Percentiles rank a stretch among this genome's conserved stretches.
Evolutionary conservation across 768 basidiomycete species (phyloP).

Genomic region (Russula dissimulans): DNA sequence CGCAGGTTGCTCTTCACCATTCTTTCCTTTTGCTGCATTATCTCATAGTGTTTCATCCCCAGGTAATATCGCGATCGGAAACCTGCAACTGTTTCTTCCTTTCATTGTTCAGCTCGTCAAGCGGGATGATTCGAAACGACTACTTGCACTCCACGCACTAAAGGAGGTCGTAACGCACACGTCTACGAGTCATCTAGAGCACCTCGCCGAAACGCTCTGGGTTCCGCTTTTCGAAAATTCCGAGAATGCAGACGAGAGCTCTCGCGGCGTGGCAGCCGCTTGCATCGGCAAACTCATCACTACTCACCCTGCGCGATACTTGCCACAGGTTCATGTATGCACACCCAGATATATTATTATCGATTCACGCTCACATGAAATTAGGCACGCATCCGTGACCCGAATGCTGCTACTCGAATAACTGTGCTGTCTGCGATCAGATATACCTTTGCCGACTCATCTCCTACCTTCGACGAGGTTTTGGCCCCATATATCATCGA

Average conservation of each 20-base stretch:
- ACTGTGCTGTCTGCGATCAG: conserved; percentile 91
- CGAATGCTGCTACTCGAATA: conserved; percentile 63
- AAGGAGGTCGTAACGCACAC: conserved; percentile 96
- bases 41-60: neutral
- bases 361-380: neutral
- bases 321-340: conserved; percentile 84
- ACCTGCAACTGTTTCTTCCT: conserved; percentile 79
- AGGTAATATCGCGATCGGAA: conserved; percentile 96
- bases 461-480: conserved; percentile 80
- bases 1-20: conserved; percentile 46
- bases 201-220: conserved; percentile 87
- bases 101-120: conserved; percentile 71
- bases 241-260: conserved; percentile 81
- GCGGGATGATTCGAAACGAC: conserved; percentile 64
- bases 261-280: conserved; percentile 90
- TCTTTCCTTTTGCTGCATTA: neutral
- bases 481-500: conserved; percentile 84
- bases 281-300: conserved; percentile 94
- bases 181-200: conserved; percentile 73
- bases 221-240: conserved; percentile 86
- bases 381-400: conserved; percentile 59
- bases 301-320: conserved; percentile 80
- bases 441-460: conserved; percentile 81
- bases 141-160: conserved; percentile 83
- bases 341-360: neutral